These are phyloP conservation scores for Aspergillus kassunensis DNA, from an alignment of 495 filamentous ascomycete genomes.

Conservation along the genomic window DNA sequence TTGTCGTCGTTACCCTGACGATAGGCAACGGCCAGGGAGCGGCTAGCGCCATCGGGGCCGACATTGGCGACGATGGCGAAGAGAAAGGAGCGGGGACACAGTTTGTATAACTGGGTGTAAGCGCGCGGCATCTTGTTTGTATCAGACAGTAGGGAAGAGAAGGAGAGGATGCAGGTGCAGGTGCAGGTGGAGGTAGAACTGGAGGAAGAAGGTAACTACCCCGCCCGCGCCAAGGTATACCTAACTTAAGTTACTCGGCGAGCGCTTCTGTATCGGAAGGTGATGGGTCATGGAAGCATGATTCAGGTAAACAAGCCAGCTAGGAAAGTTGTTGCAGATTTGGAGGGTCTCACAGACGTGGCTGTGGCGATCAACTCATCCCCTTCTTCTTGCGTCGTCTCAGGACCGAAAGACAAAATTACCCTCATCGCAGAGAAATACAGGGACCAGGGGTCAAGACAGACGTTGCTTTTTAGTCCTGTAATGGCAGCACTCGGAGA, in stretches of 20 bases:
- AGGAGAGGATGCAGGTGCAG: no score
- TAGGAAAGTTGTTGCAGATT: no score
- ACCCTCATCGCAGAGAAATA: slow-evolving; percentile 10
- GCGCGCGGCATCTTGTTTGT: not conserved
- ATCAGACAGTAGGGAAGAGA: no score
- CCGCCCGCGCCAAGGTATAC: no score
- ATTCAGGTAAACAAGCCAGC: no score
- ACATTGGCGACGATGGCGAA: slow-evolving; percentile 20
- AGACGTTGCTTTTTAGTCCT: slow-evolving; percentile 32
- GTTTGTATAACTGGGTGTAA: slow-evolving; percentile 10
- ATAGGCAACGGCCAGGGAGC: slow-evolving; percentile 20
- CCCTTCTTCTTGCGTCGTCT: slow-evolving; percentile 37
- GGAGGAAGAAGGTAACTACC: no score
- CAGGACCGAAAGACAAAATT: slow-evolving; percentile 23
- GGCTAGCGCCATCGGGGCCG: slow-evolving; percentile 16
- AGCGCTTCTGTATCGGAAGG: no score
- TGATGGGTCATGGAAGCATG: no score
- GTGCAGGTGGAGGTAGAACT: no score
- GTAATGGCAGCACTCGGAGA: slow-evolving; percentile 26
- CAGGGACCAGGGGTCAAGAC: slow-evolving; percentile 24
- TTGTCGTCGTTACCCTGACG: slow-evolving; percentile 11
- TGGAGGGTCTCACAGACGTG: slow-evolving; percentile 14
- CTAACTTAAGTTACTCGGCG: no score
- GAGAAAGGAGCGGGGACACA: slow-evolving; percentile 16
- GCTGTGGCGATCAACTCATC: slow-evolving; percentile 42